Percentiles rank a stretch among this genome's conserved stretches.
Evolutionary conservation across 129 eudicot genomes (phyloP).

Genomic region (Saussurea involucrata): DNA sequence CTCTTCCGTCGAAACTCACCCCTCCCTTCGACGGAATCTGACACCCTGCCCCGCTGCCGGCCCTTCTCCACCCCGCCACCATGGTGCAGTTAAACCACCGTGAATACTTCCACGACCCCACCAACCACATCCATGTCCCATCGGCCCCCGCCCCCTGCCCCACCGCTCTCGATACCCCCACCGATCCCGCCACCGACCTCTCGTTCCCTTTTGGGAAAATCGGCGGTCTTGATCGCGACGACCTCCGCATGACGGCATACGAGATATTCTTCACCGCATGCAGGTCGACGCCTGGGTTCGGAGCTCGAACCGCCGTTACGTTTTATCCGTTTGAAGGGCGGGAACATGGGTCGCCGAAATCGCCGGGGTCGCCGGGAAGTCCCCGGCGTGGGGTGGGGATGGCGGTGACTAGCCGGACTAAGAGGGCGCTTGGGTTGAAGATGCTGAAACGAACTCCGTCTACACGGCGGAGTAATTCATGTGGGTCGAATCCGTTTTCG

Average conservation of each 20-base stretch:
- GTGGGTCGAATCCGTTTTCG: constrained; percentile 28
- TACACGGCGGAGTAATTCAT: constrained; percentile 33
- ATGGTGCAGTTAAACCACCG: constrained; percentile 9
- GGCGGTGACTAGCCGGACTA: constrained; percentile 68
- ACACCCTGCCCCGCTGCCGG: neutral
- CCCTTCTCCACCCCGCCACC: constrained; percentile 14
- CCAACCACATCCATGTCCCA: neutral
- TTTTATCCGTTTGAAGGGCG: constrained; percentile 24
- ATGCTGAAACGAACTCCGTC: constrained; percentile 45
- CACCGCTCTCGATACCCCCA: neutral
- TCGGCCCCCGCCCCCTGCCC: neutral
- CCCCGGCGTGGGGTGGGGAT: constrained; percentile 53
- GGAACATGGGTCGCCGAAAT: constrained; percentile 21
- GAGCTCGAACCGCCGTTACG: constrained; percentile 37
- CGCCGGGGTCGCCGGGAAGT: constrained; percentile 23
- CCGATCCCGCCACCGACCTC: neutral
- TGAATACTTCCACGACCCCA: constrained; percentile 28
- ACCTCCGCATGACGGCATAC: constrained; percentile 57
- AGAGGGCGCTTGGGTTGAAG: constrained; percentile 60
- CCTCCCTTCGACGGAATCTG: constrained; percentile 12
- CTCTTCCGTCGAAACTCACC: constrained; percentile 20
- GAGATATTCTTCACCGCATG: constrained; percentile 74
- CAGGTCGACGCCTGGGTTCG: constrained; percentile 69
- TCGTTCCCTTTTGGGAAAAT: constrained; percentile 34
- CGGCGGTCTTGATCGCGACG: constrained; percentile 44